phyloP scores from a whole-genome alignment of 306 rosid species.

The Acacia crassicarpa region DNA sequence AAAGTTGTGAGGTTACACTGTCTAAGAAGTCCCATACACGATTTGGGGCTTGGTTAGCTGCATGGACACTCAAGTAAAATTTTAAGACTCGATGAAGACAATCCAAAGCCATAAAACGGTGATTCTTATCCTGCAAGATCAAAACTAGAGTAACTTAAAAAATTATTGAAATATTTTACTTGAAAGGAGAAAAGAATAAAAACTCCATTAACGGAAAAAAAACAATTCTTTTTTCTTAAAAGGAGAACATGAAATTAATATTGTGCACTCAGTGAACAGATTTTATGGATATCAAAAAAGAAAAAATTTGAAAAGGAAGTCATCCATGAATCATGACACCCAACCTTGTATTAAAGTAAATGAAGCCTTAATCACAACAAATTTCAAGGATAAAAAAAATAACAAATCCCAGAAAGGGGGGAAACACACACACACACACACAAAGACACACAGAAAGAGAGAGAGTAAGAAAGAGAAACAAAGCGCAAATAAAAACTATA shows the following conservation, averaged over 20 bases:
- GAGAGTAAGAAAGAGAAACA: not conserved
- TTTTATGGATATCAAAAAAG: not conserved
- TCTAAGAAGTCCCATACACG: conserved; percentile 96
- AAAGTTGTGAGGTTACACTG: conserved; percentile 93
- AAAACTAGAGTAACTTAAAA: conserved; percentile 34
- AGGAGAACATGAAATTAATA: not conserved
- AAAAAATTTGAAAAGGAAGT: not conserved
- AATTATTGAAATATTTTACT: not conserved
- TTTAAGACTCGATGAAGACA: conserved; percentile 98
- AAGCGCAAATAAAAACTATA: not conserved
- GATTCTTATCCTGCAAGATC: conserved; percentile 90
- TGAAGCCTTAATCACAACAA: not conserved
- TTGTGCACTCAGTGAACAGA: not conserved
- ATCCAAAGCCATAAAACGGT: conserved; percentile 97
- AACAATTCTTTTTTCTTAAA: not conserved
- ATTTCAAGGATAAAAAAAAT: not conserved
- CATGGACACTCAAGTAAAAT: conserved; percentile 94
- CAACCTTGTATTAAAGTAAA: not conserved
- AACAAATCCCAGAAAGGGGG: not conserved
- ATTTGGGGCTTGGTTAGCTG: conserved; percentile 78
- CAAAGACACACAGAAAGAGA: not conserved
- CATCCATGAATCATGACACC: not conserved
- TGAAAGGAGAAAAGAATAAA: not conserved
- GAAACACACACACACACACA: not conserved
- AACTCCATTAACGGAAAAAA: not conserved